Evolutionary conservation across 768 basidiomycete species (phyloP), one percentile per base, ranked within the genome.

Genomic region (Tricholoma furcatifolium): DNA sequence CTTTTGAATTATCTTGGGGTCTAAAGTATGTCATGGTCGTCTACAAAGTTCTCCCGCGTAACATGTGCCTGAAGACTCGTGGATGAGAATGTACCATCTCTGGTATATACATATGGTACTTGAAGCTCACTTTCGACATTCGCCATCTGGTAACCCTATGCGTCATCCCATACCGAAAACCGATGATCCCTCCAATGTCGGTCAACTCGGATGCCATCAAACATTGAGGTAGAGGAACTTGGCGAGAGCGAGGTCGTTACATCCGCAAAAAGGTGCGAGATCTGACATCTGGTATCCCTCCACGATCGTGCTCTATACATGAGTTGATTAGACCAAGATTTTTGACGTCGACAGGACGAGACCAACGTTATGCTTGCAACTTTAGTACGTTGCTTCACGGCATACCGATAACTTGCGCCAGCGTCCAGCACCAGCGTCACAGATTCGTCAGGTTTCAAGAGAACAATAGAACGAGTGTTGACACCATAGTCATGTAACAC

Each of bases 351-450:
- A 43, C 35, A 40, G 23, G 53, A 18, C 47, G 34, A 46, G 39
- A 72, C 84, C 62, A 67, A 87, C 86, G 84, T 85, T 67, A 88
- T 78, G 64, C 84, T 83, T 53, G 79, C 83, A 24, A 87, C 85
- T 62, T 82, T 83, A 45, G 80, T 78, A 57, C 75, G 78, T 55
- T 76, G 76, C 66, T 87, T 87, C 53, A 88, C 70, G 32, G 82
- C 84, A 65, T 88, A 87, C 62, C 79, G 78, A 72, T 88, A 88
- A 35, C 81, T 70, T 18, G 78, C 77, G 6, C 87, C 86, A 17
- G 87, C 84, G 61, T 87, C 84, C 57, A 88, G 76, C 54, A 88
- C 76, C 53, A 87, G 74, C 30, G 83, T 83, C 50, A 88, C 71
- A 39, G 76, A 79, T 63, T 88, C 85, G 43, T 79, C 74, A 4